Conservation (phyloP, 1,284 basidiomycete species). For the Grifola frondosa region DNA sequence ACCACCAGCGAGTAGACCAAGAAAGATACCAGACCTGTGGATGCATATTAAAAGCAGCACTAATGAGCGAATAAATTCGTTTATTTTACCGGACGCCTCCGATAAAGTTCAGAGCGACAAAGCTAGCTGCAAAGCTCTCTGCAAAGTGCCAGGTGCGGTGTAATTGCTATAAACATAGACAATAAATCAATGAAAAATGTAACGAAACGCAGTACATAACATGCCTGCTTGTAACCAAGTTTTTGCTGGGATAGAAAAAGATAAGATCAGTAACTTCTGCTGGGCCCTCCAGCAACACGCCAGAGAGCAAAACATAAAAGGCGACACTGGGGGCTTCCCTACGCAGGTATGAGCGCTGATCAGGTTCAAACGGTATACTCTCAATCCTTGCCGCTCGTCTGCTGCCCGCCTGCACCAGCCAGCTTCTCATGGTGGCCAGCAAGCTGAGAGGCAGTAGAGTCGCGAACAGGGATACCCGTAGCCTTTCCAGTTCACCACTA, state of each 20-base stretch:
- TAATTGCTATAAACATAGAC: slow-evolving; percentile 54
- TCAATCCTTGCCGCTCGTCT: slow-evolving; percentile 61
- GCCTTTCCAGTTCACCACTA: slow-evolving; percentile 72
- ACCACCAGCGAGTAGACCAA: slow-evolving; percentile 80
- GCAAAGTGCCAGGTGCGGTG: slow-evolving; percentile 79
- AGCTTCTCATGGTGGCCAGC: slow-evolving; percentile 26
- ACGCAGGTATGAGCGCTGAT: slow-evolving; percentile 94
- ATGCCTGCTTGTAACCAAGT: slow-evolving; percentile 80
- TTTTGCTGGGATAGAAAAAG: slow-evolving; percentile 50
- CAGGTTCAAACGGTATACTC: slow-evolving; percentile 95
- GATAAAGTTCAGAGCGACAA: slow-evolving; percentile 84
- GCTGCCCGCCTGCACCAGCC: slow-evolving; percentile 22
- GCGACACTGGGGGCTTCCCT: slow-evolving; percentile 85
- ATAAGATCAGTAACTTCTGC: slow-evolving; percentile 49
- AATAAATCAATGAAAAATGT: slow-evolving; percentile 5
- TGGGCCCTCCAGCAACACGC: slow-evolving; percentile 36
- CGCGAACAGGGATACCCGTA: slow-evolving; percentile 77
- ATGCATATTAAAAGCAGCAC: slow-evolving; percentile 3
- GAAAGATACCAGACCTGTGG: slow-evolving; percentile 69
- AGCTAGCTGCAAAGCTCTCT: slow-evolving; percentile 83
- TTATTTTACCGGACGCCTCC: slow-evolving; percentile 69
- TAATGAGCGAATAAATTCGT: not conserved
- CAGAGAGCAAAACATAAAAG: slow-evolving; percentile 39
- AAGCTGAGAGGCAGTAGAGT: slow-evolving; percentile 23
- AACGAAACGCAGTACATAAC: slow-evolving; percentile 15